A percentile compares a stretch with the other conserved stretches of the same genome.
These are phyloP conservation scores for Myriosclerotinia duriaeana DNA, from an alignment of 2,329 filamentous ascomycete species.

Conservation along the genomic window DNA sequence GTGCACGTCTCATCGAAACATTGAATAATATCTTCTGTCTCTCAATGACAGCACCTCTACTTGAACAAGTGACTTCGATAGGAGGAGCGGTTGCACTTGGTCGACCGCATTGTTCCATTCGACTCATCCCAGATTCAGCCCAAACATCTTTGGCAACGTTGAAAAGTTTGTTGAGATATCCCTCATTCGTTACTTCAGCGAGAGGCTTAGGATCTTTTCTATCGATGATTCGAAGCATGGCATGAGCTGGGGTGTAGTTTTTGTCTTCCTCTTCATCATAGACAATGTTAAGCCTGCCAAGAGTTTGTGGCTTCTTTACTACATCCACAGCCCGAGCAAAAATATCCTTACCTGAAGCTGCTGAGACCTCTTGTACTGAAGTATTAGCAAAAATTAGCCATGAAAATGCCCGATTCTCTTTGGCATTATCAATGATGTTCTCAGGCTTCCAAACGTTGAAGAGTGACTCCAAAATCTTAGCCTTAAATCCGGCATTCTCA, in stretches of 20 bases:
- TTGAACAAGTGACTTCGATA: constrained; percentile 74
- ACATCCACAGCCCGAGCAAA: constrained; percentile 72
- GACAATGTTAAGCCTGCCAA: constrained; percentile 64
- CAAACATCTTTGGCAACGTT: constrained; percentile 71
- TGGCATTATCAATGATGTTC: constrained; percentile 65
- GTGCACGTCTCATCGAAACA: constrained; percentile 65
- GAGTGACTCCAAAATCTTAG: constrained; percentile 72
- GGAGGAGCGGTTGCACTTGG: constrained; percentile 83
- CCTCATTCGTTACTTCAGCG: constrained; percentile 68
- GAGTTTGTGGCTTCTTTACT: constrained; percentile 53
- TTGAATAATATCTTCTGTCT: constrained; percentile 79
- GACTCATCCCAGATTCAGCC: constrained; percentile 67
- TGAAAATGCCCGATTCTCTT: constrained; percentile 69
- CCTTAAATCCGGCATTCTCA: constrained; percentile 72
- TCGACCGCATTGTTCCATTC: constrained; percentile 77
- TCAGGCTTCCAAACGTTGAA: constrained; percentile 90
- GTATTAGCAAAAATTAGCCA: constrained; percentile 85
- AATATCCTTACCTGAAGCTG: constrained; percentile 65
- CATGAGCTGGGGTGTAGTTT: constrained; percentile 68
- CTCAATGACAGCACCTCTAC: constrained; percentile 63
- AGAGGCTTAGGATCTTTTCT: constrained; percentile 66
- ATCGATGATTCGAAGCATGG: constrained; percentile 77
- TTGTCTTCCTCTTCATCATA: constrained; percentile 67
- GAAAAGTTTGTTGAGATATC: constrained; percentile 71
- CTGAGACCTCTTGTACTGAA: constrained; percentile 70